Conservation (phyloP, 345 rosid genomes). For the Citrus sinensis region DNA sequence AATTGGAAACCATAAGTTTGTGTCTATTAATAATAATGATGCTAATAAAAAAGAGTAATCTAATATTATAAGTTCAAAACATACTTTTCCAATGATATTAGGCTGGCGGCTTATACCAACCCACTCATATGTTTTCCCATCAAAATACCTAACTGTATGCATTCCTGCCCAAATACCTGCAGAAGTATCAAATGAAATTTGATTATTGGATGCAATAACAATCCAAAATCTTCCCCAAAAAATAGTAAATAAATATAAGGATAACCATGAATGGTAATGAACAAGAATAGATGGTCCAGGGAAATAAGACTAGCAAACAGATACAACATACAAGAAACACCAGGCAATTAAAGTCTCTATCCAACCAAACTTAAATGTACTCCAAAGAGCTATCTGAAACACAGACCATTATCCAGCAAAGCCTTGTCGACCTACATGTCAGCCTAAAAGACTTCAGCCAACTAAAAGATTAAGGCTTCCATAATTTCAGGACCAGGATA, state of each 20-base stretch:
- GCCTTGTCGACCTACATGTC: background rate
- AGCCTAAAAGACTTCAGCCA: background rate
- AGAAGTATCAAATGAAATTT: conserved; percentile 8
- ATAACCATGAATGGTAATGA: background rate
- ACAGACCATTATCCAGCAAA: background rate
- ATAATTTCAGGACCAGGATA: background rate
- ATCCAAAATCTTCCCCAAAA: background rate
- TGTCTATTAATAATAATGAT: background rate
- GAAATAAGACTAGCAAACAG: background rate
- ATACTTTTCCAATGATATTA: conserved; percentile 79
- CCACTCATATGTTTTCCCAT: conserved; percentile 98
- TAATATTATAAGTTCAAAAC: background rate
- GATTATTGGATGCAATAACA: background rate
- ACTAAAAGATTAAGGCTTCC: background rate
- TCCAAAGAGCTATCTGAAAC: background rate
- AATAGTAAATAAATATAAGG: background rate
- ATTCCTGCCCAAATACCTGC: conserved; percentile 99
- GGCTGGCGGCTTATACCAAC: conserved; percentile 98
- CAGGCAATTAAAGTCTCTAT: background rate
- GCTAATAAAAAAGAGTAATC: background rate
- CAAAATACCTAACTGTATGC: conserved; percentile 91
- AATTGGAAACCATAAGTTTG: background rate
- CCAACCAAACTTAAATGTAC: background rate
- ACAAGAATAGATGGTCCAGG: background rate
- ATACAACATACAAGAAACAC: background rate